These are phyloP conservation scores for Ogataea pini DNA, from an alignment of 805 yeast genomes.

Conservation along the genomic window DNA sequence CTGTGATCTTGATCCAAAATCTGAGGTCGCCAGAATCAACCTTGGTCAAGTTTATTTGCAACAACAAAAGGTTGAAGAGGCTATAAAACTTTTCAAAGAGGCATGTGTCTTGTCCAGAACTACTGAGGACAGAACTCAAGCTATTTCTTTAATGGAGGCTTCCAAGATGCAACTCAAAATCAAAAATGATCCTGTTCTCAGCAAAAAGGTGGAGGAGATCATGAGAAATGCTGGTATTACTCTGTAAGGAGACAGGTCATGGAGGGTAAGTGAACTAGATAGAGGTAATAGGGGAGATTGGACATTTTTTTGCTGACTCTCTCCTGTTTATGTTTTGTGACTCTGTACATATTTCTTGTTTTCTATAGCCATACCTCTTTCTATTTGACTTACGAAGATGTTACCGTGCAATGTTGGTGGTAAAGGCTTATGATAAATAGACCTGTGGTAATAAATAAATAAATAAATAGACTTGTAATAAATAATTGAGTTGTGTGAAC, in stretches of 20 bases:
- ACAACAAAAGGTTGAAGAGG: conserved; percentile 78
- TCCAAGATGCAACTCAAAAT: conserved; percentile 85
- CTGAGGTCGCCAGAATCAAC: conserved; percentile 87
- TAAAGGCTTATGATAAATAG: too few species aligned
- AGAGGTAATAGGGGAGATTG: neutral
- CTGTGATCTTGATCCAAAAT: conserved; percentile 77
- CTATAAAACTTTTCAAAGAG: conserved; percentile 78
- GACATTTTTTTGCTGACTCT: neutral
- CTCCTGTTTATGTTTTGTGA: conserved; percentile 6
- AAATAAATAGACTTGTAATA: conserved; percentile 1
- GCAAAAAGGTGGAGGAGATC: conserved; percentile 62
- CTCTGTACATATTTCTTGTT: conserved; percentile 15
- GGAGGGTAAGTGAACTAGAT: conserved; percentile 1
- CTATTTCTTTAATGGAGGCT: conserved; percentile 89
- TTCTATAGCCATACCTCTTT: conserved; percentile 4
- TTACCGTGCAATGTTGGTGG: too few species aligned
- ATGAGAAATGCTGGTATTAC: conserved; percentile 40
- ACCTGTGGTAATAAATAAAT: conserved; percentile 7
- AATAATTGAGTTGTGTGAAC: neutral
- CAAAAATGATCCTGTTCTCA: conserved; percentile 65
- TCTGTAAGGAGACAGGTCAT: neutral
- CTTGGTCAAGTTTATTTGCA: conserved; percentile 90
- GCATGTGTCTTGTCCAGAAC: conserved; percentile 82
- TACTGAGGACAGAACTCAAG: conserved; percentile 83
- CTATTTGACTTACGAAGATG: neutral